Evolutionary conservation across 352 stramenopile genomes (phyloP), one percentile per base, ranked within the genome.

Genomic region (Phytophthora chlamydospora): DNA sequence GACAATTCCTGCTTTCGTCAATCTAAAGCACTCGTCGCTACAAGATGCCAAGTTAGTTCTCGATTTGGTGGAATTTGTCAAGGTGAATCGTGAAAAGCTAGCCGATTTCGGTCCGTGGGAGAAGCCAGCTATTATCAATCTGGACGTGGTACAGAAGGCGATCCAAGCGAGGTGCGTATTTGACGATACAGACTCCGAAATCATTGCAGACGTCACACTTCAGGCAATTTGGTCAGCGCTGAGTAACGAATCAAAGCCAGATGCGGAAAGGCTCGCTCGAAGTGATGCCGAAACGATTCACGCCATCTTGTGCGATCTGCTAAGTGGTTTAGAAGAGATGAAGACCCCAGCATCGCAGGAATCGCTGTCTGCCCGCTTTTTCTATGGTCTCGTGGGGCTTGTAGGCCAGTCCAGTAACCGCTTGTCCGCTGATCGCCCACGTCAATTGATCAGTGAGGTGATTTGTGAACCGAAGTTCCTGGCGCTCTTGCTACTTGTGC

Each of bases 1-100:
- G 11, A 64, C 66, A n/a, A 67, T 87, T 10, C 50, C 49, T 3
- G 57, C 66, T 8, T 79, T 76, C 19, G 14, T 83, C 3, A 49
- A 63, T 14, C 49, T 72, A 9, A 77, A 75, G 29, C 69, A 72
- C 16, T 62, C 41, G 3, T 68, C 58, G 0, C 45, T 58, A 49
- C 21, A 60, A 53, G 68, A 70, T 48, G 63, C 48, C 10, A 56
- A 44, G 11, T 33, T 53, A 3, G 69, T 86, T 17, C 29, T 70
- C 6, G 41, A 50, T 1, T 86, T 84, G 43, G 59, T 86, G 5
- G 57, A 42, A 1, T 53, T 64, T 39, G 64, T 68, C 0, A 65
- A 68, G 21, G 5, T 46, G 7, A 32, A 73, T 45, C 52, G 34
- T 35, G 29, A 71, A 2, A n/a, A 66, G 3, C 35, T 65, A 16